phyloP scores from a whole-genome alignment of 257 asterid species.

The Hygrophila difformis region DNA sequence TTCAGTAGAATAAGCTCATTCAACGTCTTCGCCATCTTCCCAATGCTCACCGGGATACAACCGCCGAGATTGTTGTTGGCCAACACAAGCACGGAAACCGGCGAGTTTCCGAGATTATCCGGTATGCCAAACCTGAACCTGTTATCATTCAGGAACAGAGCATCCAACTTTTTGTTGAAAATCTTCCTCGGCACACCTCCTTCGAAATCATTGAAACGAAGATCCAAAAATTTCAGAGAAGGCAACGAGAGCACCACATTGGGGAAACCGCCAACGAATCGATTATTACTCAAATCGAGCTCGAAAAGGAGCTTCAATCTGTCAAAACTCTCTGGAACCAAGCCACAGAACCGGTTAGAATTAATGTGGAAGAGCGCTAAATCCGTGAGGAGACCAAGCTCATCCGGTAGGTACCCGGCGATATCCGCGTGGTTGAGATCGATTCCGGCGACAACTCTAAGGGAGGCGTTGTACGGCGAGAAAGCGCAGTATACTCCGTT shows the following conservation, averaged over 20 bases:
- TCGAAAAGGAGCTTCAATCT: slow-evolving; percentile 38
- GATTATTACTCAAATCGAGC: slow-evolving; percentile 46
- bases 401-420: slow-evolving; percentile 42
- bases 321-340: slow-evolving; percentile 23
- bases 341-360: slow-evolving; percentile 50
- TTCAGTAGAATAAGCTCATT: slow-evolving; percentile 45
- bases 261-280: slow-evolving; percentile 47
- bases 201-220: slow-evolving; percentile 48
- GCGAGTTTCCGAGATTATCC: slow-evolving; percentile 41
- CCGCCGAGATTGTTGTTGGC: slow-evolving; percentile 49
- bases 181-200: slow-evolving; percentile 40
- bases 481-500: slow-evolving; percentile 43
- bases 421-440: slow-evolving; percentile 48
- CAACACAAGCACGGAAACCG: slow-evolving; percentile 40
- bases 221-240: slow-evolving; percentile 34
- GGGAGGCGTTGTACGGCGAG: slow-evolving; percentile 18
- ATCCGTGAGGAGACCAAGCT: slow-evolving; percentile 45
- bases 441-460: slow-evolving; percentile 39
- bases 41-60: slow-evolving; percentile 46
- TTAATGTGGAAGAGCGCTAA: slow-evolving; percentile 45
- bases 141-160: slow-evolving; percentile 35
- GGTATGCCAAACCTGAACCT: slow-evolving; percentile 41
- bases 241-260: slow-evolving; percentile 34
- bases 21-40: slow-evolving; percentile 37
- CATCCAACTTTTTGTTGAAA: slow-evolving; percentile 40